A percentile compares a stretch with the other conserved stretches of the same genome.
Evolutionary conservation across 2,329 filamentous ascomycete genomes (phyloP).

Genomic region (Fusarium napiforme): DNA sequence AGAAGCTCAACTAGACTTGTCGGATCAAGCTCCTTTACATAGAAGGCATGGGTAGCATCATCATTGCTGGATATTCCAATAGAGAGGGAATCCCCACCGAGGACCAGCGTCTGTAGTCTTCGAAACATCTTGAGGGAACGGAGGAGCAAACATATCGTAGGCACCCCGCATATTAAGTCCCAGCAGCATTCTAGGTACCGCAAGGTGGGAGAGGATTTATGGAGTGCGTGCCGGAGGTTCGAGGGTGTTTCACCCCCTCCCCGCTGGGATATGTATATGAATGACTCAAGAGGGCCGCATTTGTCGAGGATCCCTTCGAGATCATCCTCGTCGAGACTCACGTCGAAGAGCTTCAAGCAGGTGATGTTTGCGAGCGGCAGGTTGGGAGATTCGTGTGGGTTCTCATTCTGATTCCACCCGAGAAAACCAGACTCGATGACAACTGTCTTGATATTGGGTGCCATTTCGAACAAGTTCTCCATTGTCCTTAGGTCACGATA

Average conservation of each 20-base stretch:
- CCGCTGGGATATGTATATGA: not conserved
- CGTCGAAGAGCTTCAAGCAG: not conserved
- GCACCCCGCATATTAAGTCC: too few species aligned
- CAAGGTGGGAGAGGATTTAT: not conserved
- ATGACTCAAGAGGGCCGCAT: not conserved
- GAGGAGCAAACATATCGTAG: too few species aligned
- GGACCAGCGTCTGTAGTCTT: not conserved
- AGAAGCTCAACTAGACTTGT: not conserved
- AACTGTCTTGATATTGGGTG: not conserved
- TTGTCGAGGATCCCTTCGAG: not conserved
- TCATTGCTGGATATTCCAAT: not conserved
- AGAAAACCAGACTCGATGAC: accelerated
- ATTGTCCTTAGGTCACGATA: not conserved
- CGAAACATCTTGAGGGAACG: not conserved
- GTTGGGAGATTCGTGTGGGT: accelerated
- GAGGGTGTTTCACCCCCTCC: accelerated
- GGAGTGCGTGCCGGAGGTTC: accelerated
- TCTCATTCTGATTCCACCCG: accelerated
- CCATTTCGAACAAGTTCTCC: not conserved
- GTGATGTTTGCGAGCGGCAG: not conserved
- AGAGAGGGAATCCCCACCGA: not conserved
- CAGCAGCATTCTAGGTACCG: not conserved
- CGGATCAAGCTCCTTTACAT: not conserved
- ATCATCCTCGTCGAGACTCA: accelerated
- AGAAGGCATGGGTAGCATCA: too few species aligned